Evolutionary conservation across 2,329 filamentous ascomycete genomes (phyloP), one percentile per base, ranked within the genome.

Genomic region (Exophiala dermatitidis): DNA sequence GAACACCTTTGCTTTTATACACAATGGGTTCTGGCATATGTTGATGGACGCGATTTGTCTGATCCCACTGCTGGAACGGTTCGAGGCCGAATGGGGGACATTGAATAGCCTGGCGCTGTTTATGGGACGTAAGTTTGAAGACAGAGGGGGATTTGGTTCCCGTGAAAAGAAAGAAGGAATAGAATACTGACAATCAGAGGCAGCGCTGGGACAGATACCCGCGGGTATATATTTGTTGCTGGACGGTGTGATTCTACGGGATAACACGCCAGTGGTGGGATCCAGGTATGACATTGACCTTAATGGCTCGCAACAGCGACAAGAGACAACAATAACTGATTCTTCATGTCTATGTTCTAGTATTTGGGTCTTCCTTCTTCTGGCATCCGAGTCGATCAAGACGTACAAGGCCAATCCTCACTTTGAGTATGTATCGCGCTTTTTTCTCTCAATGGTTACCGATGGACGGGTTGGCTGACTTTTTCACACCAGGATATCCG

Each of bases 71-170:
- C 74, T 98, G 68, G 91, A 96, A 71, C 82, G 90, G 57, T 98
- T 97, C 70, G 93, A 98, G 73, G 80, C 82, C 58, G 91, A 96
- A 69, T 84, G 94, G 69, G 93, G 93, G 48, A 97, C 91, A 5
- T 75, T 97, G 65, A 88, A 88, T 29, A 86, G 89, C n/a, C 69
- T 95, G 59, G 82, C 88, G 34, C 76, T 97, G 48, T 96, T 97
- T 69, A 82, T 93, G 65, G 93, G 93, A 53, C 90, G 90, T 95
- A 77, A 75, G 90, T 79, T 10, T 40, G 38, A 19, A 19, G 19
- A 19, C 19, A 19, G 19, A 19, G 19, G 19, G 19, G 19, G 19
- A 29, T 45, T 40, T 56, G 30, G 5, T 45, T 33, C 12, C 12
- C n/a, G 30, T 29, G 12, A 31, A 32, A 10, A 4, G 28, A 1